These are phyloP conservation scores for Penicillium arizonense DNA, from an alignment of 495 filamentous ascomycete genomes.

Conservation along the genomic window DNA sequence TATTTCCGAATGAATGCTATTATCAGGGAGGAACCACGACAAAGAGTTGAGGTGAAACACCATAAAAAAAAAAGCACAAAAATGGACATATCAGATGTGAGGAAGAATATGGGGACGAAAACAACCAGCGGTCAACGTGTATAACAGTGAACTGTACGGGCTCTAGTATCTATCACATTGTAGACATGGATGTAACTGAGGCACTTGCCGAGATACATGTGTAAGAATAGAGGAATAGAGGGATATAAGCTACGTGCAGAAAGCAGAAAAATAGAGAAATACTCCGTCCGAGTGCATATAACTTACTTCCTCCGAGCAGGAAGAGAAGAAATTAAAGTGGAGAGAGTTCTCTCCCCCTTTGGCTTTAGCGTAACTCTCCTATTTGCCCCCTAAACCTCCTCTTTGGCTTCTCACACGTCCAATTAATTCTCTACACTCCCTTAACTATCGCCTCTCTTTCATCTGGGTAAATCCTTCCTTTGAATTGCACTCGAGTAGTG, in stretches of 20 bases:
- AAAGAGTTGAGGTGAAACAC: no score
- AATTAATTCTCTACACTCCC: constrained; percentile 3
- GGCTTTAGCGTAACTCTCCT: constrained; percentile 8
- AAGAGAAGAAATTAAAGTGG: constrained; percentile 8
- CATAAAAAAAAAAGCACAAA: no score
- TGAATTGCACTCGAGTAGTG: constrained; percentile 7
- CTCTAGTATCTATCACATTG: no score
- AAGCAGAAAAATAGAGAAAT: background rate
- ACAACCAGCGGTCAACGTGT: background rate
- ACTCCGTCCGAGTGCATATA: background rate
- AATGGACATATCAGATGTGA: no score
- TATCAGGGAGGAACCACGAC: no score
- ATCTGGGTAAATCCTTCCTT: constrained; percentile 8
- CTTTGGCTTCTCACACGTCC: background rate
- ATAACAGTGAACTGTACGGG: no score
- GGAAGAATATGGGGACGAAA: no score
- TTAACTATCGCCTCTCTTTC: constrained; percentile 3
- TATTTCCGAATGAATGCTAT: background rate
- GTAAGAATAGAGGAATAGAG: no score
- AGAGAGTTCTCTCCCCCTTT: constrained; percentile 13
- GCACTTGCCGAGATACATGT: no score
- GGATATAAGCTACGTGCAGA: background rate
- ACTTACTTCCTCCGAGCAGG: background rate
- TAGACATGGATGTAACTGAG: no score
- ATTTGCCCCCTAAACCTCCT: constrained; percentile 12